A percentile compares a stretch with the other conserved stretches of the same genome.
Evolutionary conservation across 2,329 filamentous ascomycete species (phyloP).

Genomic region (Neonectria neomacrospora): DNA sequence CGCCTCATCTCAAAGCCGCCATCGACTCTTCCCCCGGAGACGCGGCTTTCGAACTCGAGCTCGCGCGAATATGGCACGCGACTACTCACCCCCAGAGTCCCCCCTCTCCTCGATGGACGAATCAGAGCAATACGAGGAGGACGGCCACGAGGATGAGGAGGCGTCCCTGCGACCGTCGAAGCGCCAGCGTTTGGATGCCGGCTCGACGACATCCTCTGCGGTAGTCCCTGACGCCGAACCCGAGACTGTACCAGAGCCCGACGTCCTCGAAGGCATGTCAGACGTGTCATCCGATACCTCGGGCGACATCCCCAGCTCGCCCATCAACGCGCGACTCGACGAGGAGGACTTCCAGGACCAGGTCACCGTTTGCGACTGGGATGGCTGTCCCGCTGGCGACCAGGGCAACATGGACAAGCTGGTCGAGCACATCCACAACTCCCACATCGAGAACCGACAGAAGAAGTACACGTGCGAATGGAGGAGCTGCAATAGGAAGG

Average conservation of each 20-base stretch:
- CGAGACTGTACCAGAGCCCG: slow-evolving; percentile 59
- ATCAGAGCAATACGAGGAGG: slow-evolving; percentile 60
- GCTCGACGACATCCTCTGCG: slow-evolving; percentile 59
- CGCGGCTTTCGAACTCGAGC: slow-evolving; percentile 35
- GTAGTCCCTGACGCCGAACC: slow-evolving; percentile 55
- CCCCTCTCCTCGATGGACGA: slow-evolving; percentile 61
- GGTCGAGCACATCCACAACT: slow-evolving; percentile 87
- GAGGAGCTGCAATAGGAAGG: slow-evolving; percentile 88
- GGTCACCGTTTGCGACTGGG: slow-evolving; percentile 82
- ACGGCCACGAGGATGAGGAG: slow-evolving; percentile 56
- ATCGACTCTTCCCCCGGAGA: slow-evolving; percentile 27
- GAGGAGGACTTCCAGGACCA: slow-evolving; percentile 83
- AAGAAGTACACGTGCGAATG: slow-evolving; percentile 99
- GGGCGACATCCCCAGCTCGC: slow-evolving; percentile 81
- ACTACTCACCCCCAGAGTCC: slow-evolving; percentile 56
- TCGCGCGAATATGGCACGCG: slow-evolving; percentile 50
- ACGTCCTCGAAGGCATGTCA: slow-evolving; percentile 68
- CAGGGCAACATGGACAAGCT: slow-evolving; percentile 83
- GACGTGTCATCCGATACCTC: slow-evolving; percentile 92
- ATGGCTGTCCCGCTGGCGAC: slow-evolving; percentile 77
- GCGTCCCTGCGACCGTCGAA: slow-evolving; percentile 57
- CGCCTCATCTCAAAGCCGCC: slow-evolving; percentile 22
- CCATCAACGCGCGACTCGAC: slow-evolving; percentile 72
- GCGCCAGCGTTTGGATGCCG: slow-evolving; percentile 58
- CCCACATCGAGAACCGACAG: slow-evolving; percentile 91